phyloP scores from a whole-genome alignment of 2,329 filamentous ascomycete genomes.

The Neofusicoccum parvum region DNA sequence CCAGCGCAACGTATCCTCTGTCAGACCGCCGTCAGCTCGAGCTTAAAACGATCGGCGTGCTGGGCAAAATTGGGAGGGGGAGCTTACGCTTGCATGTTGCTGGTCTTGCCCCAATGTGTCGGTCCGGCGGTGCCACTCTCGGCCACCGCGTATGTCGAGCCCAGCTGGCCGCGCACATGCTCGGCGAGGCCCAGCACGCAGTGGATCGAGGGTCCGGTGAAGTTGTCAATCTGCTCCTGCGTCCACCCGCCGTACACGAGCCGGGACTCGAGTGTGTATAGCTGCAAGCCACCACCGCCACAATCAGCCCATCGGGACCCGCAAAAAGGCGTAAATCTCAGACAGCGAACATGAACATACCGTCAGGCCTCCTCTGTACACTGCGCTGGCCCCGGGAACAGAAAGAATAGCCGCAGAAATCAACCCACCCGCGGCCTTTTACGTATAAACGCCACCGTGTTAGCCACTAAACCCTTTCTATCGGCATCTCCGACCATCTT shows the following conservation, averaged over 20 bases:
- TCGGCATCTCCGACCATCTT: conserved; percentile 1
- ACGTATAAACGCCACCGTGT: conserved; percentile 1
- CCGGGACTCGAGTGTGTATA: conserved; percentile 62
- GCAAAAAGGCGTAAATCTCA: background rate
- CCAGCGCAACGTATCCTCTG: conserved; percentile 64
- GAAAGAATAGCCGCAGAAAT: conserved; percentile 62
- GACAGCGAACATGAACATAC: background rate
- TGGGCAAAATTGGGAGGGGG: background rate
- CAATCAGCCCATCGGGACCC: background rate
- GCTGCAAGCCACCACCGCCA: conserved; percentile 25
- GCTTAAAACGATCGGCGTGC: background rate
- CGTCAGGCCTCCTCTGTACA: conserved; percentile 59
- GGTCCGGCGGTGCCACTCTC: conserved; percentile 67
- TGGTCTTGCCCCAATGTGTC: conserved; percentile 55
- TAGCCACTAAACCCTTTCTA: conserved; percentile 9
- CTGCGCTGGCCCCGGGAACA: conserved; percentile 59
- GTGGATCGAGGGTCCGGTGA: conserved; percentile 61
- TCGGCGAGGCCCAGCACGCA: conserved; percentile 60
- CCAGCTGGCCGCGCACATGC: conserved; percentile 56
- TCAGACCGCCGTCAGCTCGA: background rate
- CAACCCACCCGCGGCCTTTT: conserved; percentile 62
- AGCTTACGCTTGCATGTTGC: conserved; percentile 57
- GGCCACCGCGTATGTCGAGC: conserved; percentile 59
- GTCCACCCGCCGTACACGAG: conserved; percentile 65
- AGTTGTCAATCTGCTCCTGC: conserved; percentile 51